Percentiles rank a stretch among this genome's conserved stretches.
These are phyloP conservation scores for Oidium heveae DNA, from an alignment of 2,329 filamentous ascomycete genomes.

Conservation along the genomic window DNA sequence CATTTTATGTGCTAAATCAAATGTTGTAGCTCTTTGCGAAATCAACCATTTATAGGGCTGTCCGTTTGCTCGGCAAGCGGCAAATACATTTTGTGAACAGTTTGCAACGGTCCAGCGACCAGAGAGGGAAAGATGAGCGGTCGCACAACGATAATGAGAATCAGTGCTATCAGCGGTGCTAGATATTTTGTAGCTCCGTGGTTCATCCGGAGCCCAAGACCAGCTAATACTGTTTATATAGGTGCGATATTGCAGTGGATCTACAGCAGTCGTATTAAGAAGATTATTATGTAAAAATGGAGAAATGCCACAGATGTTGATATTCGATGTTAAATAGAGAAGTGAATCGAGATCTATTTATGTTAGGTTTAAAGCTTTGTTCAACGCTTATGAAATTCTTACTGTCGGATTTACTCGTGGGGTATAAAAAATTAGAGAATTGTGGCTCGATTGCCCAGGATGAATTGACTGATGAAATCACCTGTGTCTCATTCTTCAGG, in stretches of 20 bases:
- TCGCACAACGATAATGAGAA: constrained; percentile 26
- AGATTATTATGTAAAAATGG: constrained; percentile 31
- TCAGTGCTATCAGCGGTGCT: constrained; percentile 6
- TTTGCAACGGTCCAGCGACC: constrained; percentile 33
- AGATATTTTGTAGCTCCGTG: constrained; percentile 18
- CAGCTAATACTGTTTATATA: constrained; percentile 25
- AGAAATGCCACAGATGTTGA: constrained; percentile 33
- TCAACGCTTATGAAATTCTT: neutral
- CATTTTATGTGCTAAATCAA: constrained; percentile 18
- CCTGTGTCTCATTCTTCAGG: constrained; percentile 18
- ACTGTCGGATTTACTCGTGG: constrained; percentile 9
- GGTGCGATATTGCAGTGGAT: constrained; percentile 23
- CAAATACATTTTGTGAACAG: constrained; percentile 24
- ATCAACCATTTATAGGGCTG: constrained; percentile 33
- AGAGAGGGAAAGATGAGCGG: constrained; percentile 18
- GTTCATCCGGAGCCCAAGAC: constrained; percentile 31
- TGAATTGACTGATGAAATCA: constrained; percentile 21
- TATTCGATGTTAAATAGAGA: constrained; percentile 15
- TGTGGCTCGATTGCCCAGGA: constrained; percentile 23
- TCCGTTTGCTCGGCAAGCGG: constrained; percentile 27
- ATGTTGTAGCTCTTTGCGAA: constrained; percentile 18
- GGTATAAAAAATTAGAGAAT: constrained; percentile 11
- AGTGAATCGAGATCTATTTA: constrained; percentile 11
- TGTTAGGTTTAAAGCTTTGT: neutral
- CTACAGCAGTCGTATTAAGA: constrained; percentile 23